Evolutionary conservation across 2,329 filamentous ascomycete genomes (phyloP).

Genomic region (Trichoderma afroharzianum): DNA sequence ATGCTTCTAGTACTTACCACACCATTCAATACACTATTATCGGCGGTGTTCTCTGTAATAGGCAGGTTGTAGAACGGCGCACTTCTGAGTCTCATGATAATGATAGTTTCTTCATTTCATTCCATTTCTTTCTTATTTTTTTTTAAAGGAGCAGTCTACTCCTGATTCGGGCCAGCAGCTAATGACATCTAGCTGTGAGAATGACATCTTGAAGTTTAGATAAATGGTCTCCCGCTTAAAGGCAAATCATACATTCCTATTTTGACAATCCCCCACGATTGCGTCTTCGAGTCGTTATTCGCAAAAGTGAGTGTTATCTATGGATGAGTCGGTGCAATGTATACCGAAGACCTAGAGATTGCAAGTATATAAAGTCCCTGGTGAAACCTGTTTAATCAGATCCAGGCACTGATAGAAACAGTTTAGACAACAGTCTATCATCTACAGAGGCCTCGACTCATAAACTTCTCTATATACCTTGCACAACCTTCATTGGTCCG

Average conservation of each 20-base stretch:
- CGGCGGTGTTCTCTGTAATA: background rate
- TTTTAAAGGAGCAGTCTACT: background rate
- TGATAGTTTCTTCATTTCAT: background rate
- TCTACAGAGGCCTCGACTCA: background rate
- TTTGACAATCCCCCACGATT: background rate
- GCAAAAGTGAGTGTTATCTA: background rate
- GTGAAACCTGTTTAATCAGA: background rate
- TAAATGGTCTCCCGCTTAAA: background rate
- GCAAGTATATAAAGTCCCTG: conserved; percentile 3
- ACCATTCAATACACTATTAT: background rate
- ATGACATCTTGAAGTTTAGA: background rate
- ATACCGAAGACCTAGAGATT: background rate
- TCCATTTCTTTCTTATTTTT: no score
- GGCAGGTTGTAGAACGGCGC: background rate
- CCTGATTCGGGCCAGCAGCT: background rate
- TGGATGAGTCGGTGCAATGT: background rate
- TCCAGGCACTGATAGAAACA: background rate
- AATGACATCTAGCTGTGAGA: background rate
- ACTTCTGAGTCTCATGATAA: background rate
- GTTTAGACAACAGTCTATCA: background rate
- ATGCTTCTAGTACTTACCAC: background rate
- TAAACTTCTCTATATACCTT: background rate
- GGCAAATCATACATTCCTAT: conserved; percentile 5
- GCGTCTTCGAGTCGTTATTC: background rate
- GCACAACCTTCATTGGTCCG: background rate